Conservation (phyloP, 106 monocot species). For the Apostasia ramifera region DNA sequence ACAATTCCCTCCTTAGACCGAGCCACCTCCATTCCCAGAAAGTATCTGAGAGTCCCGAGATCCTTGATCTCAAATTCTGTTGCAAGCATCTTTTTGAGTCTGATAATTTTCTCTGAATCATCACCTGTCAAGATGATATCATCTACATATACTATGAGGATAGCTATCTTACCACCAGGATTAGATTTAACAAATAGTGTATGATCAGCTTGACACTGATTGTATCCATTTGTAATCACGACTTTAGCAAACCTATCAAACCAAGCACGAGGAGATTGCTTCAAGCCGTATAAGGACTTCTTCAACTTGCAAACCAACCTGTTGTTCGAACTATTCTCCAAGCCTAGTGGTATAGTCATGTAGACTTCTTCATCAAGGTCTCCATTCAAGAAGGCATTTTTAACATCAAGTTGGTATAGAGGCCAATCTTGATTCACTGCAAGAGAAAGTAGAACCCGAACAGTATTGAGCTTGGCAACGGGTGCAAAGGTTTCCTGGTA, state of each 20-base stretch:
- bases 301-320: slow-evolving; percentile 6
- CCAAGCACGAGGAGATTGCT: neutral
- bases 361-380: slow-evolving; percentile 5
- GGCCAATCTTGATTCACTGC: slow-evolving; percentile 8
- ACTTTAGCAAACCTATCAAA: neutral
- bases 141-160: slow-evolving; percentile 8
- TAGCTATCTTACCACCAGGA: neutral
- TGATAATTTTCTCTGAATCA: slow-evolving; percentile 5
- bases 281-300: slow-evolving; percentile 15
- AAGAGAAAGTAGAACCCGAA: slow-evolving; percentile 2
- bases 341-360: neutral
- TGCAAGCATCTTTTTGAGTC: neutral
- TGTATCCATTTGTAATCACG: neutral
- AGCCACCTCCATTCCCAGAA: neutral
- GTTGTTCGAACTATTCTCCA: neutral
- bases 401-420: slow-evolving; percentile 2
- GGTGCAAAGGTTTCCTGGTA: slow-evolving; percentile 6
- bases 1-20: too few species aligned
- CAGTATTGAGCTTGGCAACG: slow-evolving; percentile 5
- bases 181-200: neutral
- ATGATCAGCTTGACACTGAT: neutral
- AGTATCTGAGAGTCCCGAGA: slow-evolving; percentile 1
- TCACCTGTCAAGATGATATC: slow-evolving; percentile 5
- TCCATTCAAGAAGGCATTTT: neutral
- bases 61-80: slow-evolving; percentile 8